Conservation (phyloP, 345 rosid species). For the Raphanus raphanistrum region DNA sequence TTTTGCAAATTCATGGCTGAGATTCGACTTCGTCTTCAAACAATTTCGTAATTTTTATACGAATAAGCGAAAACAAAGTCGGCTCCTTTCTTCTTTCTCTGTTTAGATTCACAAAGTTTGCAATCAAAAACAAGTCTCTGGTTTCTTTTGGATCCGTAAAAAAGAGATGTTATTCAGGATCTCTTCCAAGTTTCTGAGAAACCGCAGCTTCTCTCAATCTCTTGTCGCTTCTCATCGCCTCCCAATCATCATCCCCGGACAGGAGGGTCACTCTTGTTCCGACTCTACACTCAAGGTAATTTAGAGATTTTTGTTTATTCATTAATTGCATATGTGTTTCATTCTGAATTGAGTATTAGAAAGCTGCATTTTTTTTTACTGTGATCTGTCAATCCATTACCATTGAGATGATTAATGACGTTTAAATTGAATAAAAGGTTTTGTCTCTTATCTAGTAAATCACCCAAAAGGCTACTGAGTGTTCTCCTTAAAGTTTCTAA, state of each 20-base stretch:
- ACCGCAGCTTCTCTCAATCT: conserved; percentile 36
- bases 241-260: conserved; percentile 9
- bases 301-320: neutral
- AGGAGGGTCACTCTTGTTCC: conserved; percentile 19
- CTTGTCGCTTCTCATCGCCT: conserved; percentile 35
- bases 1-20: conserved; percentile 30
- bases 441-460: neutral
- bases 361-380: neutral
- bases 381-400: neutral
- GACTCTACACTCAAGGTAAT: conserved; percentile 43
- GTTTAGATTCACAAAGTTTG: conserved; percentile 25
- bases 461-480: neutral
- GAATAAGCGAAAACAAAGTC: neutral
- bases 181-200: conserved; percentile 41
- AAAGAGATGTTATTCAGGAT: conserved; percentile 27
- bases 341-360: neutral
- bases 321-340: neutral
- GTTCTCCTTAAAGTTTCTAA: neutral
- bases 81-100: conserved; percentile 5
- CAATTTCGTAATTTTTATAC: neutral
- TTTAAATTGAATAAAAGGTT: neutral
- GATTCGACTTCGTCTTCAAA: conserved; percentile 39
- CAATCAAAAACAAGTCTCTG: neutral
- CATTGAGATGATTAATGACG: neutral
- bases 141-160: conserved; percentile 14